Evolutionary conservation across 108 stramenopile species (phyloP).

Genomic region (Cyclotella cryptica): DNA sequence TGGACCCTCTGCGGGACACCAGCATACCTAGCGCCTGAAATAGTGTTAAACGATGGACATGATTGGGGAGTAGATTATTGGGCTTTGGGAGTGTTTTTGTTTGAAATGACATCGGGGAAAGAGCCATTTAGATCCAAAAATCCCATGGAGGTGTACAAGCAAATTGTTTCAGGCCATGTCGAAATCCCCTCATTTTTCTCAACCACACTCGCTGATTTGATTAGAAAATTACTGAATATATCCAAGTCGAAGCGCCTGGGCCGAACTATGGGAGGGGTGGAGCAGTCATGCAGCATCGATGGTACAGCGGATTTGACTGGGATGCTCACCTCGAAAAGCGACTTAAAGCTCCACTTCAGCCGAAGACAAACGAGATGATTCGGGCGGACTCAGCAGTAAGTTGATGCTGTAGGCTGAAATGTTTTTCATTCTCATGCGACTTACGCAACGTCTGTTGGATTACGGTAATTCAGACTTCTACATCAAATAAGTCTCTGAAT

Average conservation of each 20-base stretch:
- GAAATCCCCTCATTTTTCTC: slow-evolving; percentile 53
- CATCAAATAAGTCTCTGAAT: too few species aligned
- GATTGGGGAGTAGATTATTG: slow-evolving; percentile 84
- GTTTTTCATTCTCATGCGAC: background rate
- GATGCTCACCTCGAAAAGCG: slow-evolving; percentile 72
- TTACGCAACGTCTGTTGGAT: background rate
- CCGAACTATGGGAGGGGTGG: slow-evolving; percentile 79
- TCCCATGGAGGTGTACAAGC: slow-evolving; percentile 59
- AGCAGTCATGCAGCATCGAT: slow-evolving; percentile 88
- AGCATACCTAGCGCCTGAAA: slow-evolving; percentile 79
- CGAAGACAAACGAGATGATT: slow-evolving; percentile 51
- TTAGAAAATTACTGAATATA: slow-evolving; percentile 73
- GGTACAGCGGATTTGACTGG: slow-evolving; percentile 84
- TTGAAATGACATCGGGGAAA: slow-evolving; percentile 69
- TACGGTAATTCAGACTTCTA: too few species aligned
- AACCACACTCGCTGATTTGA: slow-evolving; percentile 60
- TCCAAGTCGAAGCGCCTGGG: slow-evolving; percentile 80
- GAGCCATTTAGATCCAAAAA: slow-evolving; percentile 76
- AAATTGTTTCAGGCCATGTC: slow-evolving; percentile 56
- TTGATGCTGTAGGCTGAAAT: background rate
- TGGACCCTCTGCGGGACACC: slow-evolving; percentile 78
- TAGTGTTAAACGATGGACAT: slow-evolving; percentile 82
- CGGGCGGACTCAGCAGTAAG: slow-evolving; percentile 47
- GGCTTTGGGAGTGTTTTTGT: slow-evolving; percentile 75
- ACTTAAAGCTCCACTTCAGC: slow-evolving; percentile 63